Percentiles rank a stretch among this genome's conserved stretches.
These are phyloP conservation scores for Pezicula carpinea DNA, from an alignment of 2,329 filamentous ascomycete species.

Conservation along the genomic window DNA sequence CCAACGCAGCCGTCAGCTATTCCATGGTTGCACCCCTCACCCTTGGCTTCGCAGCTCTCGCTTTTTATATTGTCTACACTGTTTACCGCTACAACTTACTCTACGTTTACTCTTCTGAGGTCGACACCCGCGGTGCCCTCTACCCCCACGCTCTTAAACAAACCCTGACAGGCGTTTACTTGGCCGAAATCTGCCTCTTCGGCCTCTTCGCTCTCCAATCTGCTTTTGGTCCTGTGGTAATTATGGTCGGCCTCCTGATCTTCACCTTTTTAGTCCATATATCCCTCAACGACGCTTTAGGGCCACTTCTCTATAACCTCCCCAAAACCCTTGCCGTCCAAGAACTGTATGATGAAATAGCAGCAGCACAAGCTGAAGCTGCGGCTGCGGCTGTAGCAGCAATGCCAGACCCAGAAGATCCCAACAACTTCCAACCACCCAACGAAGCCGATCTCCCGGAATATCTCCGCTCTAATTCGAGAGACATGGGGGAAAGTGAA, in stretches of 20 bases:
- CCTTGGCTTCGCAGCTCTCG: conserved; percentile 56
- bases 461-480: neutral
- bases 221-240: conserved; percentile 47
- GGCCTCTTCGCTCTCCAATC: conserved; percentile 56
- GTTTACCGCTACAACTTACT: conserved; percentile 63
- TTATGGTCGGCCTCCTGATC: conserved; percentile 53
- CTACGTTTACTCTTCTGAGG: conserved; percentile 55
- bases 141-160: conserved; percentile 62
- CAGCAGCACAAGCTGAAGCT: neutral
- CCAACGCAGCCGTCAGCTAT: conserved; percentile 53
- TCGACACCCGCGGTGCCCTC: conserved; percentile 61
- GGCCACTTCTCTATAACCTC: conserved; percentile 25
- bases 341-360: conserved; percentile 9
- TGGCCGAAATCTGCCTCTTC: conserved; percentile 57
- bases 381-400: conserved; percentile 14
- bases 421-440: neutral
- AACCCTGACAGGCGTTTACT: conserved; percentile 57
- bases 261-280: conserved; percentile 52
- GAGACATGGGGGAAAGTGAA: neutral
- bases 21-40: conserved; percentile 63
- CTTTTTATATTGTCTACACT: conserved; percentile 59
- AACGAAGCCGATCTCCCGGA: conserved; percentile 1
- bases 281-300: conserved; percentile 23
- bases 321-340: conserved; percentile 25
- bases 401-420: conserved; percentile 10